Evolutionary conservation across 1,284 basidiomycete species (phyloP).

Genomic region (Pholiota adiposa): DNA sequence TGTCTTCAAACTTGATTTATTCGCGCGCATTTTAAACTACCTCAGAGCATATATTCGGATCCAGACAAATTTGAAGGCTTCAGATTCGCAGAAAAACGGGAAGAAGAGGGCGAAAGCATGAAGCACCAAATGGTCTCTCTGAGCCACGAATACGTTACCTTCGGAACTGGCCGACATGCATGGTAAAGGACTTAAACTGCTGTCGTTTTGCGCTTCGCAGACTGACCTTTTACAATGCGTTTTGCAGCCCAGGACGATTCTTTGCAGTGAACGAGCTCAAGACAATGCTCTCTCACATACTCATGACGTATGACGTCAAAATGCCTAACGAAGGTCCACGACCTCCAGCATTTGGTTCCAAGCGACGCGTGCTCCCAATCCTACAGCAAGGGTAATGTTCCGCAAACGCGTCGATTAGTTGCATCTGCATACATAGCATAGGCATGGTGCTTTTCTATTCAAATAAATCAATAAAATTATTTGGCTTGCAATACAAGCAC

Average conservation of each 20-base stretch:
- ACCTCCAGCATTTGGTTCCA: conserved; percentile 26
- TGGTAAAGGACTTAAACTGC: conserved; percentile 25
- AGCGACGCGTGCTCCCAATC: conserved; percentile 23
- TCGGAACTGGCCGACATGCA: conserved; percentile 46
- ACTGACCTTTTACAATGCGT: neutral
- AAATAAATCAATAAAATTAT: no score
- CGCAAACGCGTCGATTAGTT: conserved; percentile 16
- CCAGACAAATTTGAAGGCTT: conserved; percentile 40
- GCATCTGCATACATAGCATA: no score
- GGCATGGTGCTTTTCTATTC: no score
- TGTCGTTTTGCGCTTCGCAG: neutral
- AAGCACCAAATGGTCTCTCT: conserved; percentile 41
- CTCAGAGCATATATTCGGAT: conserved; percentile 30
- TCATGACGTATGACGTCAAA: conserved; percentile 52
- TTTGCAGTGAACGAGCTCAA: conserved; percentile 52
- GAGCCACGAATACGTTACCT: conserved; percentile 39
- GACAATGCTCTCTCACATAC: conserved; percentile 45
- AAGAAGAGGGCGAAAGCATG: conserved; percentile 27
- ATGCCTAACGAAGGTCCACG: conserved; percentile 30
- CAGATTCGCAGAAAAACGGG: conserved; percentile 37
- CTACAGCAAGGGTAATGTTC: conserved; percentile 31
- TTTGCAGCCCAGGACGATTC: conserved; percentile 34
- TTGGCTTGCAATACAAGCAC: no score
- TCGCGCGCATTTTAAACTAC: no score
- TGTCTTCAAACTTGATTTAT: no score